Evolutionary conservation across 164 flowering plant species (phyloP), one percentile per base, ranked within the genome.

Genomic region (Hamamelis virginiana): DNA sequence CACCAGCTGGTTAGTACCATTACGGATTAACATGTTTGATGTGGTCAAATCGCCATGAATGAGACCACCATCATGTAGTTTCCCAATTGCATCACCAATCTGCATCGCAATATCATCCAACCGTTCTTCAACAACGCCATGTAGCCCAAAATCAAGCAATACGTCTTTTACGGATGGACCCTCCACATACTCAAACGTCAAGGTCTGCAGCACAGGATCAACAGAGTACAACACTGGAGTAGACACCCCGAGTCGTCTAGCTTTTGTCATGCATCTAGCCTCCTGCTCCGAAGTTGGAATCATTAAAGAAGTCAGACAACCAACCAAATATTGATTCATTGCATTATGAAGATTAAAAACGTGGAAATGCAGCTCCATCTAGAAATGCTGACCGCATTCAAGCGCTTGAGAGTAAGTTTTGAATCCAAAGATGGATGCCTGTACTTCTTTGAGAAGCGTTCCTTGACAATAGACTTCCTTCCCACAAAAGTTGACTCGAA

Each of bases 31-130:
- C 97, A 93, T 90, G 83, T 96, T 96, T 62, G 99, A 96, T 65
- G 99, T 91, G 59, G 98, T 96, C 75, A 96, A 77, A 72, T 96
- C 98, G 16, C 99, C 99, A 76, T 93, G 99, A 77, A 91, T 75
- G 47, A 96, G 83, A 53, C 97, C 97, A 70, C 99, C 97, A 76
- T 96, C 98, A 76, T 96, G 98, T 38, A 96, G 63, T 73, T 91
- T 96, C 22, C 83, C 98, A 75, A 91, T 87, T 60, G 97, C 90
- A 74, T 74, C 77, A 21, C 99, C 98, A 71, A 93, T 91, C 79
- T 96, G 98, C 11, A 65, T 65, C 25, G 97, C 92, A 61, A 93
- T 86, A 75, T 87, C 88, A 61, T 82, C 76, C 78, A 93, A 64
- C 13, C 76, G 78, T 73, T 93, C 95, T 77, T 83, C 84, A 25